These are phyloP conservation scores for Antrodiella citrinella DNA, from an alignment of 768 basidiomycete species.

Conservation along the genomic window DNA sequence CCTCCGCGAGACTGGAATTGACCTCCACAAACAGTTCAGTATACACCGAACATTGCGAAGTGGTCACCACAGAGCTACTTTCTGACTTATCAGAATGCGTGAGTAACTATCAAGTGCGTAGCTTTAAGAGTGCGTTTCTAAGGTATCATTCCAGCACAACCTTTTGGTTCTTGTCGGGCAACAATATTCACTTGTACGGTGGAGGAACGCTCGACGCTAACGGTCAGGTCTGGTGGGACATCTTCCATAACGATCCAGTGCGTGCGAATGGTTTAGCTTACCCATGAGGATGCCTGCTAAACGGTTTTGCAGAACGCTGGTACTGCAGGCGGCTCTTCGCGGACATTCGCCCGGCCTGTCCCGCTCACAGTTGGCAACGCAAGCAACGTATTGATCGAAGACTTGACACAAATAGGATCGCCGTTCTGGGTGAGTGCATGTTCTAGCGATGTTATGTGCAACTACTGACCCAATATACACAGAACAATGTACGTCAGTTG, in stretches of 20 bases:
- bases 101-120: conserved; percentile 5
- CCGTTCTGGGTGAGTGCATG: conserved; percentile 32
- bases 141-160: conserved; percentile 22
- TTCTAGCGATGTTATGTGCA: neutral
- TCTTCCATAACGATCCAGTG: conserved; percentile 19
- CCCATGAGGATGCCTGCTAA: too few relatives aligned
- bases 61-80: conserved; percentile 31
- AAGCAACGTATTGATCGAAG: conserved; percentile 31
- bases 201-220: conserved; percentile 41
- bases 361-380: conserved; percentile 37
- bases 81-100: conserved; percentile 38
- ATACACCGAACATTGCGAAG: conserved; percentile 32
- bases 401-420: conserved; percentile 30
- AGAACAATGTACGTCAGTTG: conserved; percentile 19
- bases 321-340: conserved; percentile 35
- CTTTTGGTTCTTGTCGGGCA: conserved; percentile 32
- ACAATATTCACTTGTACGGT: conserved; percentile 31
- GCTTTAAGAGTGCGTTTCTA: neutral
- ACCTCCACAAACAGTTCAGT: conserved; percentile 14
- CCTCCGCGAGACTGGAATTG: conserved; percentile 30
- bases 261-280: conserved; percentile 1
- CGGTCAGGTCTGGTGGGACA: conserved; percentile 36
- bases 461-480: neutral
- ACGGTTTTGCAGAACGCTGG: conserved; percentile 23
- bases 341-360: conserved; percentile 34